These are phyloP conservation scores for Gossypium gossypioides DNA, from an alignment of 441 rosid genomes.

Conservation along the genomic window DNA sequence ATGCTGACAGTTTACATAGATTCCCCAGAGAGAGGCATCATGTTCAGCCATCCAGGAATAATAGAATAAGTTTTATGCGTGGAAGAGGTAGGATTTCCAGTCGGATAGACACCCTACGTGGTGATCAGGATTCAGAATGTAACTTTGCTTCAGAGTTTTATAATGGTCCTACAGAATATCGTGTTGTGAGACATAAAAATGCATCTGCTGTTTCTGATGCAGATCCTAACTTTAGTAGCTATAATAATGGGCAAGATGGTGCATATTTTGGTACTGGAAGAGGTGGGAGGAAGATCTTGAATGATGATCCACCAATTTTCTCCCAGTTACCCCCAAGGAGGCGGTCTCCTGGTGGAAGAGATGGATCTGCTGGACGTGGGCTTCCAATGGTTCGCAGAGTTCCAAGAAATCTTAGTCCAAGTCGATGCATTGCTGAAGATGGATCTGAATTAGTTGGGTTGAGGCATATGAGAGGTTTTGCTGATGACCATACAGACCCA, in stretches of 20 bases:
- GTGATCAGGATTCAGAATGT: constrained; percentile 46
- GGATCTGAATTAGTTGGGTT: constrained; percentile 44
- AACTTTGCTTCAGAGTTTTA: constrained; percentile 34
- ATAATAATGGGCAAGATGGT: constrained; percentile 41
- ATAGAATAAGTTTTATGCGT: constrained; percentile 49
- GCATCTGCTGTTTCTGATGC: constrained; percentile 30
- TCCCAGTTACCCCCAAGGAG: constrained; percentile 40
- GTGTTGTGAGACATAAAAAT: constrained; percentile 32
- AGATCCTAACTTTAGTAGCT: constrained; percentile 38
- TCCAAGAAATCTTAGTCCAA: constrained; percentile 39
- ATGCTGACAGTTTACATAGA: constrained; percentile 33
- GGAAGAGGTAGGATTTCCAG: constrained; percentile 59
- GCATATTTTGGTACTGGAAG: constrained; percentile 40
- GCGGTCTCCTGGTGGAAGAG: constrained; percentile 41
- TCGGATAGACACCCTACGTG: constrained; percentile 30
- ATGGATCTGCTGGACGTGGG: constrained; percentile 33
- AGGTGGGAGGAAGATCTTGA: constrained; percentile 52
- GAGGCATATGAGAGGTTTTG: constrained; percentile 52
- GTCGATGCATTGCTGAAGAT: constrained; percentile 38
- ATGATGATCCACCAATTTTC: constrained; percentile 34
- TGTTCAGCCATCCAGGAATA: constrained; percentile 38
- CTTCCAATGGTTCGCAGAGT: constrained; percentile 44
- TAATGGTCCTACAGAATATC: constrained; percentile 22
- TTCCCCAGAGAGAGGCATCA: constrained; percentile 58
- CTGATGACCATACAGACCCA: constrained; percentile 37